Conservation (phyloP, 768 basidiomycete species). For the Russula compacta region DNA sequence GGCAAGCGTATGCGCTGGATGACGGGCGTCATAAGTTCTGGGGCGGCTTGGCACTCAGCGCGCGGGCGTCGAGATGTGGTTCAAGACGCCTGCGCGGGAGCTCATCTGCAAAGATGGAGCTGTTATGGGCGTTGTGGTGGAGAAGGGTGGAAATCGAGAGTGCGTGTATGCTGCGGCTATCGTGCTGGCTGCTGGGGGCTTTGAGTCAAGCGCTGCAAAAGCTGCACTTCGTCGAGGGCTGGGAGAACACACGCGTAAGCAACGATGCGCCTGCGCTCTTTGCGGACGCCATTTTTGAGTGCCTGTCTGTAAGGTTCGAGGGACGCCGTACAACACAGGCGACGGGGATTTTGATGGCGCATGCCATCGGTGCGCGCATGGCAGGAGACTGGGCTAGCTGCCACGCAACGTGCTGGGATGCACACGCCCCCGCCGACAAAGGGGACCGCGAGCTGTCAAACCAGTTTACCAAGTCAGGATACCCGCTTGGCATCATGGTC, state of each 20-base stretch:
- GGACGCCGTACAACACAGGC: constrained; percentile 64
- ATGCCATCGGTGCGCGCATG: constrained; percentile 42
- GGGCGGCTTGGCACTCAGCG: no score
- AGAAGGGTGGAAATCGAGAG: no score
- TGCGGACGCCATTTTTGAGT: background rate
- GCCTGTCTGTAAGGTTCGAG: constrained; percentile 40
- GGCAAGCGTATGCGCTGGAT: constrained; percentile 26
- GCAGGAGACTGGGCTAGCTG: constrained; percentile 63
- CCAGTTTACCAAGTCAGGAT: constrained; percentile 66
- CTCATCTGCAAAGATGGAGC: no score
- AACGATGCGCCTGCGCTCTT: background rate
- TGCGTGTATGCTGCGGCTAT: no score
- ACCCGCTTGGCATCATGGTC: constrained; percentile 63
- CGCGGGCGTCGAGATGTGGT: no score
- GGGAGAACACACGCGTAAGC: constrained; percentile 30
- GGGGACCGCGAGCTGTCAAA: constrained; percentile 56
- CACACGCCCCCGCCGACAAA: constrained; percentile 36
- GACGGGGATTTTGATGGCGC: constrained; percentile 53
- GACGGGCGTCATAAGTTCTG: no score
- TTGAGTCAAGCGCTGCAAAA: no score
- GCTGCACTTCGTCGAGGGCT: no score
- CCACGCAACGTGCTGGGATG: constrained; percentile 44
- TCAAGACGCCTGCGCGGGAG: no score
- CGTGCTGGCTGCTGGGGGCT: no score
- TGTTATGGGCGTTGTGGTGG: no score